These are phyloP conservation scores for Fusarium tricinctum DNA, from an alignment of 2,329 filamentous ascomycete species.

Conservation along the genomic window DNA sequence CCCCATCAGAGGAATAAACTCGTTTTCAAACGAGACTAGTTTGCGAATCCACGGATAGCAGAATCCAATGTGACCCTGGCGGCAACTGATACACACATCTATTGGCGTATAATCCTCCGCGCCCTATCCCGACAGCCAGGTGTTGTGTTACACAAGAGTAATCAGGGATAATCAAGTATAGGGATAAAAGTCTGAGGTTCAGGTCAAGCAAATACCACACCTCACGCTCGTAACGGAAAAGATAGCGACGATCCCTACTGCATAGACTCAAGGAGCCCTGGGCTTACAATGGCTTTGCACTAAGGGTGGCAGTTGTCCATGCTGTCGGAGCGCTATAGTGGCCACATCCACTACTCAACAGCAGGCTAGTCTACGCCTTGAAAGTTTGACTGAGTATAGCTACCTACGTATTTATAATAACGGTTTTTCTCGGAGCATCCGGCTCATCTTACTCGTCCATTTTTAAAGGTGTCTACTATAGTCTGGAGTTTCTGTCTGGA, in stretches of 20 bases:
- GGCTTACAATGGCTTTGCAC: neutral
- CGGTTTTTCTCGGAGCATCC: neutral
- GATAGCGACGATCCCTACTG: slow-evolving; percentile 2
- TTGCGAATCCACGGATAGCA: slow-evolving; percentile 9
- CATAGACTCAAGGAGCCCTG: neutral
- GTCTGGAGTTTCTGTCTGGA: neutral
- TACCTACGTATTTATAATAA: neutral
- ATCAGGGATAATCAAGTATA: neutral
- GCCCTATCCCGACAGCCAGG: slow-evolving; percentile 21
- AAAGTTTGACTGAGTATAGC: neutral
- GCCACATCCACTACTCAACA: neutral
- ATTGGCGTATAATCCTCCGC: slow-evolving; percentile 40
- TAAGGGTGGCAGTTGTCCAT: neutral
- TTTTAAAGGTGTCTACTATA: neutral
- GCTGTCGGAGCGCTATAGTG: slow-evolving; percentile 1
- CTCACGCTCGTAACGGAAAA: neutral
- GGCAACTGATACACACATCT: slow-evolving; percentile 19
- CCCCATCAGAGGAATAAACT: slow-evolving; percentile 3
- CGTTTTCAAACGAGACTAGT: slow-evolving; percentile 26
- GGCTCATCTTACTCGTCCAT: neutral
- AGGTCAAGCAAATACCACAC: neutral
- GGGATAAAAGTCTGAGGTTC: slow-evolving; percentile 9
- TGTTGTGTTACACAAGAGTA: slow-evolving; percentile 17
- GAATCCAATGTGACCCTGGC: slow-evolving; percentile 12
- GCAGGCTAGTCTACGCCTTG: neutral